Base-by-base conservation (phyloP, 352 stramenopile species). In the Globisporangium parvum region DNA sequence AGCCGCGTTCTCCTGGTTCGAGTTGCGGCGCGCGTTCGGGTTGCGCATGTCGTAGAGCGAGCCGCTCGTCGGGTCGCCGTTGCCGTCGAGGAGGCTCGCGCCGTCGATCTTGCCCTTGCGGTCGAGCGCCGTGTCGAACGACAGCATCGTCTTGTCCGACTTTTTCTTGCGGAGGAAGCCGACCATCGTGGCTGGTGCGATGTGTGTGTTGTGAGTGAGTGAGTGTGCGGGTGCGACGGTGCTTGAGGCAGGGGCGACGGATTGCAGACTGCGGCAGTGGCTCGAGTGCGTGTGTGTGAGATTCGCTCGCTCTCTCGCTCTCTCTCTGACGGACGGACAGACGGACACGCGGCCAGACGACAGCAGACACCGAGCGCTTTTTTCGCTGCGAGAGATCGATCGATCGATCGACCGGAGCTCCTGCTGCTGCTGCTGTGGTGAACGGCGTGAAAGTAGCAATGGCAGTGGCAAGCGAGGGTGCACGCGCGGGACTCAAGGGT, bases 91-190 rank as follows among this genome's bases (percentile, higher is more conserved):
- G 53, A 94, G 71, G 46, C 85, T 94, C 35, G 85, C 76, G 55
- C 78, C 80, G 61, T 94, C 85, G 33, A 94, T 75, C 49, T 87
- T 87, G 53, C 84, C 84, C 71, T 93, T 92, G 59, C 81, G 82
- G 57, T 93, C 83, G 35, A 93, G 75, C 63, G 75, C 79, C 18
- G 83, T 91, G 51, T 81, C 80, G 47, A 79, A 67, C 57, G 69
- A 75, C n/a, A 88, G 73, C 58, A 83, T 51, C 21, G 71, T 63
- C 57, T 86, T 87, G 55, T 85, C 75, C 59, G 80, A 87, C 60
- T 89, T 91, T 60, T 93, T 93, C 81, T 93, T 93, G 65, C 80
- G 79, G 59, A 91, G 63, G 66, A 93, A 91, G 2, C 80, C 79
- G 28, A 93, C 77, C 77, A 89, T 91, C 23, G 5, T 44, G 31